Evolutionary conservation across 2,329 filamentous ascomycete species (phyloP), one percentile per base, ranked within the genome.

Genomic region (Dothistroma septosporum): DNA sequence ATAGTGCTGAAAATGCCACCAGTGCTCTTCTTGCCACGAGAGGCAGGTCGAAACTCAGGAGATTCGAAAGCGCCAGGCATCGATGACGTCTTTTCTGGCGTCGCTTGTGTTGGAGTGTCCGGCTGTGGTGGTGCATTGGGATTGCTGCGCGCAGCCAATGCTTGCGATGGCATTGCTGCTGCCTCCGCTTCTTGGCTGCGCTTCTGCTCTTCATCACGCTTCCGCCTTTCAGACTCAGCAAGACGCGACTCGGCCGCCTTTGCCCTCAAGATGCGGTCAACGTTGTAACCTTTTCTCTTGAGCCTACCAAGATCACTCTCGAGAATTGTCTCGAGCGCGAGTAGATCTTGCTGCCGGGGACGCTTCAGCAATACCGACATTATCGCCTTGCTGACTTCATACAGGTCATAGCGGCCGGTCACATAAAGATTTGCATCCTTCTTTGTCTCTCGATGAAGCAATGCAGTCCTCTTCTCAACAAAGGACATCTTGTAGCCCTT

Each of bases 231-330:
- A 69, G 90, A 89, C 71, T 97, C 92, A 0, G 91, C 92, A 65
- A 97, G 87, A 56, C 90, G 85, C 6, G 91, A 90, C 74, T 97
- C 92, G 2, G 90, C 90, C 21, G 89, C 91, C 77, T 95, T 95
- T 57, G 88, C 88, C 41, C 91, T 86, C 22, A 99, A 81, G 64
- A 99, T 97, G 3, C 94, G 88, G 71, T 97, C 91, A 44, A 99
- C 94, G 67, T 99, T 97, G 80, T 97, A 97, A 1, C 94, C 94
- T 65, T 94, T 91, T 62, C 87, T 86, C 69, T 91, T 87, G 46
- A 99, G 78, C 55, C 92, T 87, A 52, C 89, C 84, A 24, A 99
- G 81, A 68, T 93, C 91, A 9, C 94, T 87, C 60, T 90, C 93
- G 41, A 99, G 79, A 64, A 99, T 88, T 57, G 91, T 92, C 76